Evolutionary conservation across 2,329 filamentous ascomycete species (phyloP), one percentile per base, ranked within the genome.

Genomic region (Leptographium procerum): DNA sequence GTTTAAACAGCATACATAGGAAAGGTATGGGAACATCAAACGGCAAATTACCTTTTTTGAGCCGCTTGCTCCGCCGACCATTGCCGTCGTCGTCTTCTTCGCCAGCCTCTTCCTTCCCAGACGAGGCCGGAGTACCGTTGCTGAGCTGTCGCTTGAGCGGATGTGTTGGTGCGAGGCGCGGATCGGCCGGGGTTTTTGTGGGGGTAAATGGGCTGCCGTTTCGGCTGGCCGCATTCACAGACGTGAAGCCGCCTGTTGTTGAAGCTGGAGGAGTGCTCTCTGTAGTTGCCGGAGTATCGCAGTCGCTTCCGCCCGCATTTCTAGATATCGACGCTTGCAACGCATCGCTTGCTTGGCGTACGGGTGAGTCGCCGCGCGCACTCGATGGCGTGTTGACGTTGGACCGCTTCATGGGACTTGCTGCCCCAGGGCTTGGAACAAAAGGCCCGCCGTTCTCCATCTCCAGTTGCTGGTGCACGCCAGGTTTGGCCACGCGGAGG

Each of bases 391-490:
- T 85, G 62, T 84, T 77, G 66, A 80, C 76, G 57, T 73, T 77
- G 7, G 82, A 85, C 59, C 80, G 79, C 67, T 85, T 91, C 67
- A 90, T 77, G 1, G 92, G 91, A 36, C 72, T 89, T 71, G 68
- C 86, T 71, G 68, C 86, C 73, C 76, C 80, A 7, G 81, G 81
- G 61, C 81, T 84, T 3, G 92, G 91, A 0, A 91, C 96, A 61
- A 94, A 83, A 19, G 92, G 91, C 1, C 92, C 94, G 60, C 92
- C 92, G 67, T 96, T 91, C 70, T 97, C 91, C 62, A 88, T 82
- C 69, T 97, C 92, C 11, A 97, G 77, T 71, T 96, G 91, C 66
- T 96, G 91, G 66, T 96, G 92, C n/a, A 97, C 91, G 33, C 91
- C 89, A 3, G 94, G 94, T 70, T 96, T 97, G 56, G 90, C 92